Evolutionary conservation across 192 early-diverging fungal genomes (phyloP), one percentile per base, ranked within the genome.

Genomic region (Podila minutissima): DNA sequence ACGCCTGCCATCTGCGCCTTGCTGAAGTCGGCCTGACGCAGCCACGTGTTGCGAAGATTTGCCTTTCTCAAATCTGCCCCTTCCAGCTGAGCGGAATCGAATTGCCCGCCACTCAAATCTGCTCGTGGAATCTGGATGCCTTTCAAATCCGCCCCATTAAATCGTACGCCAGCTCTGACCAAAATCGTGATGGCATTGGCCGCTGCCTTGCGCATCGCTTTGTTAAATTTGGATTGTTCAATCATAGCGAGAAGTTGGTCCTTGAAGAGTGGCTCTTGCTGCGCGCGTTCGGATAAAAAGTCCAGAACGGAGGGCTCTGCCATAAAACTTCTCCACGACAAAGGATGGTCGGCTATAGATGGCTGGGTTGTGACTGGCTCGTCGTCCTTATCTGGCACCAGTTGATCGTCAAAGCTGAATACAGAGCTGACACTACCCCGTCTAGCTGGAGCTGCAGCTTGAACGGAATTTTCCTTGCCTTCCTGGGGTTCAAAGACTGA

Each of bases 151-250:
- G 19, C 35, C 1, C 33, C 33, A 32, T 67, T 58, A 32, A 67
- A 38, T 20, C 53, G 50, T 5, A 67, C 53, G 1, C 66, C 53
- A 3, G 53, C 66, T 24, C 33, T 55, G 66, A 67, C 50, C 66
- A 67, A 37, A 38, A 67, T 58, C 11, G 66, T 58, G 32, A 67
- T 58, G 8, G 66, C 66, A 24, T 67, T 67, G 32, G 66, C 66
- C 26, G 66, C 66, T 11, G 66, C 66, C 24, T 53, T 4, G 31
- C 28, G 5, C 9, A n/a, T 5, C 4, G 31, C 28, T 1, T 0
- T 22, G 29, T 31, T 48, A 0, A 22, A 5, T 58, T 67, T 67
- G 1, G 66, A 67, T 0, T 7, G 29, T 6, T 67, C 53, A n/a
- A 67, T 58, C 3, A 67, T 13, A 1, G 13, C 3, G 4, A 37